Conservation (phyloP, 2,329 filamentous ascomycete species). For the Fusarium newnesense region DNA sequence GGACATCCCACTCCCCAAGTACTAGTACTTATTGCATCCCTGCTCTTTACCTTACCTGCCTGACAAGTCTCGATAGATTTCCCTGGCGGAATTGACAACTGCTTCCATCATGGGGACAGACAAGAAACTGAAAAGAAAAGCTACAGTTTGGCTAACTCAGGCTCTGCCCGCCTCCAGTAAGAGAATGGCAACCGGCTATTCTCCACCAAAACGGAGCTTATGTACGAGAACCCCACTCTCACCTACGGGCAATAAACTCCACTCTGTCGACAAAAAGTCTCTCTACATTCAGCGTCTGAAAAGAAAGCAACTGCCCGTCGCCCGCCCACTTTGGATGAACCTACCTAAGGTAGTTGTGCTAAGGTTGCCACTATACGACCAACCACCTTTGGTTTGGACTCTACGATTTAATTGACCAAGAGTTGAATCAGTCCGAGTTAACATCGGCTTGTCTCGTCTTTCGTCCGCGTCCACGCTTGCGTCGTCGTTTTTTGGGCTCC, state of each 20-base stretch:
- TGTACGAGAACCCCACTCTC: constrained; percentile 23
- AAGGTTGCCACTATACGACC: constrained; percentile 32
- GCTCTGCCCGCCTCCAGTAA: constrained; percentile 8
- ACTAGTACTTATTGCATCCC: constrained; percentile 17
- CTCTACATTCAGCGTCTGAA: constrained; percentile 25
- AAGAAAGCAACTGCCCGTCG: not conserved
- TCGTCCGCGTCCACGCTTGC: not conserved
- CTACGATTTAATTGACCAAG: not conserved
- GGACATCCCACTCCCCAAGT: constrained; percentile 15
- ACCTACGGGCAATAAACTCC: constrained; percentile 15
- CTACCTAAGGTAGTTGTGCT: not conserved
- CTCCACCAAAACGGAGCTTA: constrained; percentile 5
- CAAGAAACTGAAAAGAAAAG: not conserved
- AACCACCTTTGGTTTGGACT: constrained; percentile 33
- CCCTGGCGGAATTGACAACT: not conserved
- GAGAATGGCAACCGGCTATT: constrained; percentile 7
- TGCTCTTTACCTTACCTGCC: not conserved
- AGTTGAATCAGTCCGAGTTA: constrained; percentile 2
- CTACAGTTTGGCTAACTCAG: constrained; percentile 9
- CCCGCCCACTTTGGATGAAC: not conserved
- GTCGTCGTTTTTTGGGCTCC: constrained; percentile 10
- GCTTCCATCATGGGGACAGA: not conserved
- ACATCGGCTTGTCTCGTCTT: constrained; percentile 16
- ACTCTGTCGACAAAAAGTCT: constrained; percentile 37
- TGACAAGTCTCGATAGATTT: not conserved